phyloP scores from a whole-genome alignment of 164 flowering plant species.

The Amborella trichopoda region DNA sequence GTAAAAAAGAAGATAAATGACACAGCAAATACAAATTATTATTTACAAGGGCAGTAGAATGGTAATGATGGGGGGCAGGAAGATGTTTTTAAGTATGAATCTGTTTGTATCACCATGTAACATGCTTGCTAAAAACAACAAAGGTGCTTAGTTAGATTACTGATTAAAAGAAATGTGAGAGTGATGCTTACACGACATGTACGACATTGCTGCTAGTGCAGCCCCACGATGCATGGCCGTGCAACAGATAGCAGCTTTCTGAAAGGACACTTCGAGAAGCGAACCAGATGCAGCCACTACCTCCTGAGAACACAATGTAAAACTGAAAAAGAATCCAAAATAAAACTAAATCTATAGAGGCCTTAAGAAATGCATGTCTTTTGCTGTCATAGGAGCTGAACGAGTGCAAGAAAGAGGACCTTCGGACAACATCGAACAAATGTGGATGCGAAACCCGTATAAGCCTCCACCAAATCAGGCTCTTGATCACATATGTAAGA shows the following conservation, averaged over 20 bases:
- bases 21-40: no score
- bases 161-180: no score
- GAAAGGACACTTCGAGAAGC: constrained; percentile 75
- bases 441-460: constrained; percentile 60
- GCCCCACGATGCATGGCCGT: constrained; percentile 99
- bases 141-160: no score
- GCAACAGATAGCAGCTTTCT: constrained; percentile 94
- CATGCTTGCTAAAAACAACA: no score
- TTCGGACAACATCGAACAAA: constrained; percentile 62
- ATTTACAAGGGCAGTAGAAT: no score
- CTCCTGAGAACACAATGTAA: constrained; percentile 32
- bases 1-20: no score
- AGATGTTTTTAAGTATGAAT: no score
- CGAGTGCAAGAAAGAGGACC: constrained; percentile 36
- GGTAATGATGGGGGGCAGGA: no score
- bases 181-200: constrained; percentile 65
- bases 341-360: constrained; percentile 2
- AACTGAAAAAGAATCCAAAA: not conserved
- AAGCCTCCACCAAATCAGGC: constrained; percentile 94
- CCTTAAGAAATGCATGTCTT: not conserved
- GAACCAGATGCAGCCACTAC: constrained; percentile 65
- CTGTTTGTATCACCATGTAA: no score
- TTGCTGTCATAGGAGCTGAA: constrained; percentile 2
- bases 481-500: constrained; percentile 98
- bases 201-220: constrained; percentile 94